phyloP scores from a whole-genome alignment of 2,329 filamentous ascomycete species.

The Teratosphaeria destructans region DNA sequence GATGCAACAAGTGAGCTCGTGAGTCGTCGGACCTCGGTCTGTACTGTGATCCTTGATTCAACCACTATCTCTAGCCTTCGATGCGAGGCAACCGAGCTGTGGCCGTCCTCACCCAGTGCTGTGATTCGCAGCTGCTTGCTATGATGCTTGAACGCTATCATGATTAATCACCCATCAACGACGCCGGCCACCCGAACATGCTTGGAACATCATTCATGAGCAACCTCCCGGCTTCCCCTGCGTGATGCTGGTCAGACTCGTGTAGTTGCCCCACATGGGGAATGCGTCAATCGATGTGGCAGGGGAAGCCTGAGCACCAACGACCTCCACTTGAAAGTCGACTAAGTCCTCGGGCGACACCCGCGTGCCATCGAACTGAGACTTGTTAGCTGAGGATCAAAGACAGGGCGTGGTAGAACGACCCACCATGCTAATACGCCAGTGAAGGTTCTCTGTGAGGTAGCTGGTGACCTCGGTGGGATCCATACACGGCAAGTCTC shows the following conservation, averaged over 20 bases:
- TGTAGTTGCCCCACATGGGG: slow-evolving; percentile 27
- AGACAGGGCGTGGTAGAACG: neutral
- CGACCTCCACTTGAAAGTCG: slow-evolving; percentile 31
- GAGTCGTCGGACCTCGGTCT: neutral
- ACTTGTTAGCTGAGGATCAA: neutral
- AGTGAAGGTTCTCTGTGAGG: slow-evolving; percentile 23
- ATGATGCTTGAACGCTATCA: neutral
- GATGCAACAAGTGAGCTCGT: too few relatives aligned
- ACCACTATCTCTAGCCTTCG: neutral
- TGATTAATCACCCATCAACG: neutral
- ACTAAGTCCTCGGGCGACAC: slow-evolving; percentile 25
- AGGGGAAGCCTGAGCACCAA: slow-evolving; percentile 29
- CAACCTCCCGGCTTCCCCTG: slow-evolving; percentile 14
- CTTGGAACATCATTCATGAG: neutral
- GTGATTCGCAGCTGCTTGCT: neutral
- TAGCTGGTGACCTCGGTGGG: slow-evolving; percentile 19
- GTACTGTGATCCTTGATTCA: neutral
- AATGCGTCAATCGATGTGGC: slow-evolving; percentile 26
- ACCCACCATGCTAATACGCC: slow-evolving; percentile 24
- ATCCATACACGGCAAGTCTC: slow-evolving; percentile 25
- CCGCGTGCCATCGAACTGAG: slow-evolving; percentile 27
- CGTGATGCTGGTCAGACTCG: slow-evolving; percentile 10
- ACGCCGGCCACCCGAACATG: neutral
- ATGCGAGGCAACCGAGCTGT: neutral
- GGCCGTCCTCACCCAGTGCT: neutral